Conservation (phyloP, 1,284 basidiomycete species). For the Cystobasidium slooffiae region DNA sequence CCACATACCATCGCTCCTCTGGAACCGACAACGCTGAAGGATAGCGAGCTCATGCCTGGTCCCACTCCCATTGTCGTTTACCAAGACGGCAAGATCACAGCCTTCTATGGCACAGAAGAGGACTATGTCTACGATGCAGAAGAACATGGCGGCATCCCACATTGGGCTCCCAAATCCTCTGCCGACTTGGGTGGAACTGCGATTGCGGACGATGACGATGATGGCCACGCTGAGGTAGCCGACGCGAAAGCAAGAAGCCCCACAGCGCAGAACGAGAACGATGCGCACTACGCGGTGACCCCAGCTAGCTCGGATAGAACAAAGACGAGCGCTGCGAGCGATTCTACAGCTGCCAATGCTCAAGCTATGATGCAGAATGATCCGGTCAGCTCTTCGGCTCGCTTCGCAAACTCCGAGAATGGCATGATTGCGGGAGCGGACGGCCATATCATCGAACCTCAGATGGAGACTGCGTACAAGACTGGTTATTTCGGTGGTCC, state of each 20-base stretch:
- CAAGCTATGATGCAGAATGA: constrained; percentile 2
- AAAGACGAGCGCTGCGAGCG: background rate
- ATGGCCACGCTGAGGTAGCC: background rate
- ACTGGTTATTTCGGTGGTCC: constrained; percentile 34
- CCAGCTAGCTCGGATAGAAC: constrained; percentile 2
- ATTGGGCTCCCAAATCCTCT: constrained; percentile 17
- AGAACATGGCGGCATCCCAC: constrained; percentile 35
- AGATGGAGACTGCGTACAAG: background rate
- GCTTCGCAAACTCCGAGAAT: background rate
- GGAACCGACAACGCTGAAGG: constrained; percentile 90
- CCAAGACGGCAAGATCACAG: constrained; percentile 40
- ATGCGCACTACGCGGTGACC: constrained; percentile 1
- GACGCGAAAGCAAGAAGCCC: background rate
- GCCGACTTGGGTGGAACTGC: constrained; percentile 7
- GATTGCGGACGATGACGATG: constrained; percentile 28
- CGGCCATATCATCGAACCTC: background rate
- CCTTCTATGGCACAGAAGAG: constrained; percentile 40
- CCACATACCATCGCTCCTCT: constrained; percentile 84
- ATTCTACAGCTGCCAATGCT: background rate
- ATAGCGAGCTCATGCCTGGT: constrained; percentile 60
- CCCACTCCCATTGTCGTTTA: constrained; percentile 66
- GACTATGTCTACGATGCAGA: constrained; percentile 44
- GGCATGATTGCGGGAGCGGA: constrained; percentile 3
- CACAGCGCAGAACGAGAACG: background rate
- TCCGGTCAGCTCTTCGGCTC: constrained; percentile 9